These are phyloP conservation scores for Danielia reshetovae DNA, from an alignment of 805 yeast species.

Conservation along the genomic window DNA sequence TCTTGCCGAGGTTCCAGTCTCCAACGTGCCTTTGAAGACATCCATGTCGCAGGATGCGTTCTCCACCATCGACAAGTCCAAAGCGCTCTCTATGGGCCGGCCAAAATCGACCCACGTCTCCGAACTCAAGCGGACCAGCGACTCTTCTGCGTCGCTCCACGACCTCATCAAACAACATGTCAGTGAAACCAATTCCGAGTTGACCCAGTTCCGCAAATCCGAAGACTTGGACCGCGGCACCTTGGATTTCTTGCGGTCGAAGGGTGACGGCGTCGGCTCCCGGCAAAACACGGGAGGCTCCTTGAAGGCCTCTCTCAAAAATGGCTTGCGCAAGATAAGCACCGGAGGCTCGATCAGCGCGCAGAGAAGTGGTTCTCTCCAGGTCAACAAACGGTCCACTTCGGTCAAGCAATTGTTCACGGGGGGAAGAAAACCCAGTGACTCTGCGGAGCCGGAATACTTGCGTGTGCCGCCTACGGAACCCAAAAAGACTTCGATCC, in stretches of 20 bases:
- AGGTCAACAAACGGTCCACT: constrained; percentile 18
- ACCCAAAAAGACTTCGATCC: constrained; percentile 37
- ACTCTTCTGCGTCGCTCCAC: constrained; percentile 19
- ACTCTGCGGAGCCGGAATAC: constrained; percentile 2
- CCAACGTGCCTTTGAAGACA: not conserved
- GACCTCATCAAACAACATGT: constrained; percentile 32
- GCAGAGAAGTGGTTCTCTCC: constrained; percentile 12
- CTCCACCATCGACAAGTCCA: constrained; percentile 39
- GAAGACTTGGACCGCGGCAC: constrained; percentile 25
- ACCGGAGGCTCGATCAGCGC: constrained; percentile 30
- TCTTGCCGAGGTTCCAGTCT: not conserved
- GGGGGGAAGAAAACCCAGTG: constrained; percentile 16
- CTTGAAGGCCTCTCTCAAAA: constrained; percentile 27
- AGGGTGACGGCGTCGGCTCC: constrained; percentile 21
- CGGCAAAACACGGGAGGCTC: constrained; percentile 41
- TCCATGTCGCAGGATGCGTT: constrained; percentile 33
- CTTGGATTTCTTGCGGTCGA: constrained; percentile 33
- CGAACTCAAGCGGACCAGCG: not conserved
- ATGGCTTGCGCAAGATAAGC: constrained; percentile 35
- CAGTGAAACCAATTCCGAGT: constrained; percentile 21
- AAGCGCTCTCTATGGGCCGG: constrained; percentile 18
- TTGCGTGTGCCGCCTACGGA: constrained; percentile 1
- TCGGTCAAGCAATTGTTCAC: constrained; percentile 27
- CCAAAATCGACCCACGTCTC: not conserved
- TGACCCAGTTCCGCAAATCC: constrained; percentile 12